These are phyloP conservation scores for Mycogone perniciosa DNA, from an alignment of 2,329 filamentous ascomycete species.

Conservation along the genomic window DNA sequence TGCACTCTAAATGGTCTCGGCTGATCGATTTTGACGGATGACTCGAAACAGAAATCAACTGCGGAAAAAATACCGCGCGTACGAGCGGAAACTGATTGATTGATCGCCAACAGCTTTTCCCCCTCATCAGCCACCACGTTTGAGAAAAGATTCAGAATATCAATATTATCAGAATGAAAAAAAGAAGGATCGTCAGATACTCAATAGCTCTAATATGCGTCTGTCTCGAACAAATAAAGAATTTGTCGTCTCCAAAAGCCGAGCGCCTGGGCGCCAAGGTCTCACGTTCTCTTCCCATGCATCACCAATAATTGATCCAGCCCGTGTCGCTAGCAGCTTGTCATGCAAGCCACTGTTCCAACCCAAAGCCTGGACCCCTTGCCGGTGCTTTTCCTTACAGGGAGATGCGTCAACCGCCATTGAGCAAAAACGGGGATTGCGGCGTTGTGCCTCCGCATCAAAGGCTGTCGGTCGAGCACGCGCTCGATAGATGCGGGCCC, in stretches of 20 bases:
- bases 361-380: constrained; percentile 3
- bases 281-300: neutral
- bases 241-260: neutral
- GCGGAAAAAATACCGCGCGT: neutral
- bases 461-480: constrained; percentile 1
- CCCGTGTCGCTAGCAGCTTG: constrained; percentile 2
- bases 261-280: neutral
- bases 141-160: too few relatives aligned
- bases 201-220: constrained; percentile 3
- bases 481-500: constrained; percentile 1
- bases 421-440: neutral
- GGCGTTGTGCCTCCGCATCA: constrained; percentile 6
- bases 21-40: too few relatives aligned
- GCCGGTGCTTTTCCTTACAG: neutral
- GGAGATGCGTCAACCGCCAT: constrained; percentile 4
- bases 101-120: too few relatives aligned
- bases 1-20: too few relatives aligned
- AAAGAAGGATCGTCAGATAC: neutral
- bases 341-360: constrained; percentile 12
- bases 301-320: constrained; percentile 5
- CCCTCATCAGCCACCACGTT: too few relatives aligned
- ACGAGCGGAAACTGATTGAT: too few relatives aligned
- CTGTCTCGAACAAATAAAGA: neutral
- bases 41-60: neutral
- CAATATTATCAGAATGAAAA: too few relatives aligned